Evolutionary conservation across 805 yeast species (phyloP), one percentile per base, ranked within the genome.

Genomic region (Pichia exigua): DNA sequence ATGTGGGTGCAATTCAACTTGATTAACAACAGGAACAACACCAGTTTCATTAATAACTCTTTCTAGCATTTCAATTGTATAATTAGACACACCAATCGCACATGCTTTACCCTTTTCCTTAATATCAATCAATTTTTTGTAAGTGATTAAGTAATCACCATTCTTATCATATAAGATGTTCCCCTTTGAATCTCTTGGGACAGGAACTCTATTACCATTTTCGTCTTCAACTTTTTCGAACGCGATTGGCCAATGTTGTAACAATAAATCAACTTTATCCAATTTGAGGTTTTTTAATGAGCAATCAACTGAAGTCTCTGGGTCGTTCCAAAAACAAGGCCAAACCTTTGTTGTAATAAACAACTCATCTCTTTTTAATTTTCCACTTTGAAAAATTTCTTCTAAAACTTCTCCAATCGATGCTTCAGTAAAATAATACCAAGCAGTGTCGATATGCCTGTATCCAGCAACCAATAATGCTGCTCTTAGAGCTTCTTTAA

Each of bases 111-210:
- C 70, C 9, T 78, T 73, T 12, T 73, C 74, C 47, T 67, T 74
- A 43, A 85, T 84, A 62, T 87, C 90, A 49, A 87, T 86, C 49
- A 85, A 69, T 57, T 83, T 82, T 61, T 82, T 81, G 55, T 77
- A 78, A 18, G 92, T 91, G 42, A 81, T 79, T n/a, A 92, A 65
- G 50, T 58, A 95, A 62, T 90, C 95, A 22, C 87, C 97, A 52
- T 82, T 86, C 69, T 88, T 94, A 44, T 89, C 95, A 53, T 78
- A 79, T 57, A 79, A 78, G 20, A 87, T 49, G 13, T 68, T 61
- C 0, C 76, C 79, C 24, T 69, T 57, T 4, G 59, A 59, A 54
- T 73, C 74, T 40, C 52, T 59, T 8, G 78, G 78, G 24, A 57
- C 58, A 1, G 66, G 46, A 3, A 76, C 75, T 46, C 53, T 45